A percentile compares a stretch with the other conserved stretches of the same genome.
phyloP scores from a whole-genome alignment of 225 moss, liverwort and hornwort species.

The Anthoceros angustus region DNA sequence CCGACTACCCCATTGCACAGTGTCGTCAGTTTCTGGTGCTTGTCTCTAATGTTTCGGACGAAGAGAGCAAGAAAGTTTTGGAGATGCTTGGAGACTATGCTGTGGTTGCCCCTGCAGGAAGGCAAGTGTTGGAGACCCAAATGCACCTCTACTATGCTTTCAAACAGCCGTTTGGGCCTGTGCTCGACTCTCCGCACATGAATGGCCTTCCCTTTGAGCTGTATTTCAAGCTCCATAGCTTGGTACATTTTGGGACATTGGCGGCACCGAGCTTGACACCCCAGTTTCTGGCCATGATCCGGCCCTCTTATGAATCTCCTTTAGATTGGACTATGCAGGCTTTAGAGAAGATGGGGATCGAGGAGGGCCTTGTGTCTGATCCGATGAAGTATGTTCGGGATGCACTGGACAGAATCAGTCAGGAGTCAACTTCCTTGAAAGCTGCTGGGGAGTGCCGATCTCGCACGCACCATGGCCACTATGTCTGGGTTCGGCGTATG shows the following conservation, averaged over 20 bases:
- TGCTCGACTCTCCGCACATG: conserved; percentile 28
- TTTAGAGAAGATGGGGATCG: conserved; percentile 15
- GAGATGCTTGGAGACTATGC: conserved; percentile 24
- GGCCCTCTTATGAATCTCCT: conserved; percentile 14
- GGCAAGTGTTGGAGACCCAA: conserved; percentile 13
- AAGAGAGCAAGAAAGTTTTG: conserved; percentile 9
- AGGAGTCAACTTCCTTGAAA: conserved; percentile 8
- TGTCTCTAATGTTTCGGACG: conserved; percentile 9
- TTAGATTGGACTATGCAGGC: conserved; percentile 13
- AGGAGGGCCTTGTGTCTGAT: conserved; percentile 16
- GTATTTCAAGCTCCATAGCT: conserved; percentile 43
- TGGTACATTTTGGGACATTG: conserved; percentile 49
- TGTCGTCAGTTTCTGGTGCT: conserved; percentile 38
- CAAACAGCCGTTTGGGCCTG: conserved; percentile 40
- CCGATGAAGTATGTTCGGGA: conserved; percentile 15
- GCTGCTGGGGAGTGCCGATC: conserved; percentile 11
- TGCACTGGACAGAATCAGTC: conserved; percentile 11
- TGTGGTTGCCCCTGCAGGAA: conserved; percentile 14
- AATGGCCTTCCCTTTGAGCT: conserved; percentile 32
- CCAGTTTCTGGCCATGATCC: conserved; percentile 29
- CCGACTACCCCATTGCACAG: conserved; percentile 31
- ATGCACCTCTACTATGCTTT: conserved; percentile 19
- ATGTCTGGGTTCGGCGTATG: conserved; percentile 41
- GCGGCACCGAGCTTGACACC: conserved; percentile 24
- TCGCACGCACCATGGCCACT: conserved; percentile 18